These are phyloP conservation scores for Karstenula rhodostoma DNA, from an alignment of 2,329 filamentous ascomycete species.

Conservation along the genomic window DNA sequence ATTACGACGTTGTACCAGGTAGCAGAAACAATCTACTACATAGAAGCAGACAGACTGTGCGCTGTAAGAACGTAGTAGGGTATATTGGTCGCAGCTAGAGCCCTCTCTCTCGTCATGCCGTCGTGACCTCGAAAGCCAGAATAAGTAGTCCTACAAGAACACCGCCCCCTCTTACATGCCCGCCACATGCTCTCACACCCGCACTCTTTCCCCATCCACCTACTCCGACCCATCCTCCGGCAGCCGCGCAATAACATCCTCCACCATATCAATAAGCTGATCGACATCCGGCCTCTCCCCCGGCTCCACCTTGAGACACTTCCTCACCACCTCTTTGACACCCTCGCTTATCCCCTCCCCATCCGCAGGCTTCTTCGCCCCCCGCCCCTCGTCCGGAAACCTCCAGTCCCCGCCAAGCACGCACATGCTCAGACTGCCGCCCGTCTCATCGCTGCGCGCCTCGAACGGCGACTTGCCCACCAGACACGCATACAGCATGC, in stretches of 20 bases:
- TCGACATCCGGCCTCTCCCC: conserved; percentile 86
- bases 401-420: conserved; percentile 94
- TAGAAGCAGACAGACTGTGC: no score
- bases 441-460: conserved; percentile 93
- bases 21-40: no score
- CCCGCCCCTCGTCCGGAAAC: conserved; percentile 84
- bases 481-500: conserved; percentile 96
- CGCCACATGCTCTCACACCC: background rate
- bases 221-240: conserved; percentile 64
- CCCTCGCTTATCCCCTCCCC: conserved; percentile 74
- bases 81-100: conserved; percentile 4
- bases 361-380: conserved; percentile 61
- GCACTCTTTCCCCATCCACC: background rate
- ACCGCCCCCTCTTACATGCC: background rate
- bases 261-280: conserved; percentile 81
- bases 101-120: no score
- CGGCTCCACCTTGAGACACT: conserved; percentile 86
- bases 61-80: background rate
- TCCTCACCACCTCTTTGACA: conserved; percentile 86
- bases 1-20: no score
- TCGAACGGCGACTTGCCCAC: conserved; percentile 98
- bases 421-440: conserved; percentile 90
- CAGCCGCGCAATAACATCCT: conserved; percentile 72
- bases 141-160: conserved; percentile 2
- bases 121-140: background rate